phyloP scores from a whole-genome alignment of 176 grass and related monocot species.

The Rhynchospora tenuis region DNA sequence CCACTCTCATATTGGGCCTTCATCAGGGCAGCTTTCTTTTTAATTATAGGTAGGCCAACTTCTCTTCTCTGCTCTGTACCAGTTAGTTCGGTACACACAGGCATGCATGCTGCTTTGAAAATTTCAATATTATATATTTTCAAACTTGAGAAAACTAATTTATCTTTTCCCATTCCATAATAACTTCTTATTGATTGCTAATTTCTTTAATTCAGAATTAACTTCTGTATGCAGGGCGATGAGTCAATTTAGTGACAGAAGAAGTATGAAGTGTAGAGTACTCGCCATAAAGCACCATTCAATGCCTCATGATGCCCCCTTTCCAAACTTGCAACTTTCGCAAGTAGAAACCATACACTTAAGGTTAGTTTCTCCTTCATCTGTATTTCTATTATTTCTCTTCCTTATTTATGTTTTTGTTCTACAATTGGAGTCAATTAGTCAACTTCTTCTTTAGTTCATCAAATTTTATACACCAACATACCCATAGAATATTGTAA shows the following conservation, averaged over 20 bases:
- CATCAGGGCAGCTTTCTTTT: slow-evolving; percentile 79
- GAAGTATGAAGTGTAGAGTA: slow-evolving; percentile 65
- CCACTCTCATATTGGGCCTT: slow-evolving; percentile 78
- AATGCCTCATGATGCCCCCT: slow-evolving; percentile 30
- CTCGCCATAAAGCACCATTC: slow-evolving; percentile 60
- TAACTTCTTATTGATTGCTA: not conserved
- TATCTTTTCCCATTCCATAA: too few species aligned
- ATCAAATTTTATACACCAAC: not conserved
- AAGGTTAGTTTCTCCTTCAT: slow-evolving; percentile 33
- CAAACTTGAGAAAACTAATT: too few species aligned
- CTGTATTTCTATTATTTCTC: not conserved
- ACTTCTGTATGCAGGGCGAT: slow-evolving; percentile 33
- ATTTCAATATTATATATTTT: not conserved
- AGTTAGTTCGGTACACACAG: not conserved
- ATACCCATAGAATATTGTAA: not conserved
- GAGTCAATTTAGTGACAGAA: slow-evolving; percentile 24
- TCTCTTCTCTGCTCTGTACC: not conserved
- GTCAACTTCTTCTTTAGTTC: not conserved
- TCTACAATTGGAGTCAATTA: too few species aligned
- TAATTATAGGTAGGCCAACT: slow-evolving; percentile 35
- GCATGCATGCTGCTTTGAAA: not conserved
- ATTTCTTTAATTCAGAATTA: slow-evolving; percentile 3
- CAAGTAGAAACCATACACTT: slow-evolving; percentile 66
- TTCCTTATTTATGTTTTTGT: too few species aligned
- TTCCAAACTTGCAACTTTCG: slow-evolving; percentile 61